phyloP scores from a whole-genome alignment of 352 stramenopile species.

The Globisporangium perplexum region DNA sequence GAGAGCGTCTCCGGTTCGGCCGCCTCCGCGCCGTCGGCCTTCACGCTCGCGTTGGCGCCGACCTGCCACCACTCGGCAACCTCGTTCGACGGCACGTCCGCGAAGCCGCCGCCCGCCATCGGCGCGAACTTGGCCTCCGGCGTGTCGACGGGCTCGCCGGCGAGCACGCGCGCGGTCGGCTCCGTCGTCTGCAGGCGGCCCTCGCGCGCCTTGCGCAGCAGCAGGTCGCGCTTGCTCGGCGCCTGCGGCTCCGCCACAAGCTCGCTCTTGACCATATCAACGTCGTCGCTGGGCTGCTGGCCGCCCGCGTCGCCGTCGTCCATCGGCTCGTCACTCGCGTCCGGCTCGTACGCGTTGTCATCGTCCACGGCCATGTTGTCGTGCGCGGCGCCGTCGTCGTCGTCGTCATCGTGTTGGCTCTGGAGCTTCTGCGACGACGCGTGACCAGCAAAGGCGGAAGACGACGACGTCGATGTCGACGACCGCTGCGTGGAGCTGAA shows the following conservation, averaged over 20 bases:
- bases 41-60: conserved; percentile 19
- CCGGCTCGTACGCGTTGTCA: conserved; percentile 10
- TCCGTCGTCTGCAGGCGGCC: conserved; percentile 51
- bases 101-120: conserved; percentile 12
- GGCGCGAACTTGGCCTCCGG: conserved; percentile 9
- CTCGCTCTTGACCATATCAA: conserved; percentile 14
- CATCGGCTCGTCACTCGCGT: conserved; percentile 10
- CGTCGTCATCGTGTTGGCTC: conserved; percentile 6
- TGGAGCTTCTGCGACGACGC: conserved; percentile 4
- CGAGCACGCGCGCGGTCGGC: conserved; percentile 50
- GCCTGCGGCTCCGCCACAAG: conserved; percentile 14
- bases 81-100: conserved; percentile 79
- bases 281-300: conserved; percentile 4
- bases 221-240: conserved; percentile 70
- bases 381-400: conserved; percentile 22
- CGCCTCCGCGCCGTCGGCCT: conserved; percentile 19
- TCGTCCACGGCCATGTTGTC: conserved; percentile 13
- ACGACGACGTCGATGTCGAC: conserved; percentile 1
- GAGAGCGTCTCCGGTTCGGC: conserved; percentile 22
- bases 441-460: conserved; percentile 5
- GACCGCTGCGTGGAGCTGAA: conserved; percentile 11
- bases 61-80: conserved; percentile 81
- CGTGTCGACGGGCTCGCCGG: conserved; percentile 26
- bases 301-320: conserved; percentile 11
- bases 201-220: conserved; percentile 64